These are phyloP conservation scores for Trichoderma simmonsii DNA, from an alignment of 2,329 filamentous ascomycete species.

Conservation along the genomic window DNA sequence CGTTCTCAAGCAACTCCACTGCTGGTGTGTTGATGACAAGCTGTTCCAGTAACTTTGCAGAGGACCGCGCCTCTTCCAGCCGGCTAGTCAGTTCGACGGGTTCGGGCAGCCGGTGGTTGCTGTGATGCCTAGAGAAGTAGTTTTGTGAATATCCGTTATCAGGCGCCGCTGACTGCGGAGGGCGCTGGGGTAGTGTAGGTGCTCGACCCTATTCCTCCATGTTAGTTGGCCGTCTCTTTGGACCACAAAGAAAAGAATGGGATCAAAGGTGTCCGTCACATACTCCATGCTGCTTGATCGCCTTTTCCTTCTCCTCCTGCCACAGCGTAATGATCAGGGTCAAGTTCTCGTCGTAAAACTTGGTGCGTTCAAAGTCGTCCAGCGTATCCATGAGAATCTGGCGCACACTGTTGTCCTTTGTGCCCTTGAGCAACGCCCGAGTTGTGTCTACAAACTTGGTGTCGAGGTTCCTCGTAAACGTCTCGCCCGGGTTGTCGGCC, in stretches of 20 bases:
- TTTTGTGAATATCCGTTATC: slow-evolving; percentile 47
- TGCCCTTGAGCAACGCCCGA: slow-evolving; percentile 70
- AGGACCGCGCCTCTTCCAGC: slow-evolving; percentile 86
- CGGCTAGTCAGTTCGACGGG: slow-evolving; percentile 76
- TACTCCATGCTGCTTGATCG: slow-evolving; percentile 51
- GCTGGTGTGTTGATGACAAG: slow-evolving; percentile 82
- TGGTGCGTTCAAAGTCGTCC: slow-evolving; percentile 70
- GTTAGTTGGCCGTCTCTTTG: background rate
- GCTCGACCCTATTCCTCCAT: slow-evolving; percentile 21
- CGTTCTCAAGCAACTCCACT: slow-evolving; percentile 71
- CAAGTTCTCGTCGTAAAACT: slow-evolving; percentile 71
- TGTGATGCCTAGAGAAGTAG: slow-evolving; percentile 55
- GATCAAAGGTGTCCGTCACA: slow-evolving; percentile 24
- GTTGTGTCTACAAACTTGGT: slow-evolving; percentile 74
- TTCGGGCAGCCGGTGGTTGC: slow-evolving; percentile 55
- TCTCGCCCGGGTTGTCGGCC: slow-evolving; percentile 83
- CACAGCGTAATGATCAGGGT: slow-evolving; percentile 76
- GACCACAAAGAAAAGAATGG: background rate
- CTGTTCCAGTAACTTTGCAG: slow-evolving; percentile 87
- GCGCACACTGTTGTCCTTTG: slow-evolving; percentile 71
- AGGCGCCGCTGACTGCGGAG: slow-evolving; percentile 16
- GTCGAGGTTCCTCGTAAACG: slow-evolving; percentile 89
- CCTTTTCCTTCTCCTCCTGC: slow-evolving; percentile 76
- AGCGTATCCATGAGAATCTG: slow-evolving; percentile 87
- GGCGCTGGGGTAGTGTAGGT: slow-evolving; percentile 22